A percentile compares a stretch with the other conserved stretches of the same genome.
These are phyloP conservation scores for Penicillium silybi DNA, from an alignment of 495 filamentous ascomycete genomes.

Conservation along the genomic window DNA sequence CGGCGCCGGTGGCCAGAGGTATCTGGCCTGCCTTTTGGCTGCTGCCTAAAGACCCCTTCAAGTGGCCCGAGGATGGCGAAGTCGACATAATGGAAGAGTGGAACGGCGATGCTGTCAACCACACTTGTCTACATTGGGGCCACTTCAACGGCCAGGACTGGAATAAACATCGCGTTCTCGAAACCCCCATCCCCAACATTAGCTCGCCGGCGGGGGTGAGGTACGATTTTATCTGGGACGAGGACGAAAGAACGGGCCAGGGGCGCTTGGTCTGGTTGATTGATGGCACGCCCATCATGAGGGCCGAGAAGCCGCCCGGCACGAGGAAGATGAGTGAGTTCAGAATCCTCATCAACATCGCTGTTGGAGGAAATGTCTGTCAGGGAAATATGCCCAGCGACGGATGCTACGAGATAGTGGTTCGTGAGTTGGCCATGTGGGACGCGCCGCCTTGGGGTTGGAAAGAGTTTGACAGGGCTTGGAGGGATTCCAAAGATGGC, in stretches of 20 bases:
- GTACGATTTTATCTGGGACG: constrained; percentile 29
- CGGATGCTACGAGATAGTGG: constrained; percentile 24
- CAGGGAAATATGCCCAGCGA: constrained; percentile 26
- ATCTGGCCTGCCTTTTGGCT: constrained; percentile 33
- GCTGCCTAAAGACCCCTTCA: constrained; percentile 32
- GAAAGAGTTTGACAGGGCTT: constrained; percentile 23
- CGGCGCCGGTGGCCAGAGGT: constrained; percentile 22
- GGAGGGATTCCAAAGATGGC: constrained; percentile 22
- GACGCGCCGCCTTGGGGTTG: constrained; percentile 26
- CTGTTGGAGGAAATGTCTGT: constrained; percentile 29
- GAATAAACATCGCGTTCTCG: constrained; percentile 29
- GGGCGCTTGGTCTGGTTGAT: constrained; percentile 28
- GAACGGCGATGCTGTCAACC: constrained; percentile 28
- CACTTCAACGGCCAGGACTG: constrained; percentile 27
- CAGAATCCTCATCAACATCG: constrained; percentile 29
- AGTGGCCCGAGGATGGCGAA: constrained; percentile 30
- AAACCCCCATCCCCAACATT: constrained; percentile 25
- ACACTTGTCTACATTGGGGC: constrained; percentile 28
- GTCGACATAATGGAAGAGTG: constrained; percentile 28
- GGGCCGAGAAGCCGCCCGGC: constrained; percentile 26
- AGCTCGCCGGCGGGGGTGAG: constrained; percentile 20
- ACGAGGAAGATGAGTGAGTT: constrained; percentile 29
- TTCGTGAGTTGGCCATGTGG: constrained; percentile 30
- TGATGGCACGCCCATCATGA: constrained; percentile 25
- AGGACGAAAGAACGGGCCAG: constrained; percentile 21